phyloP scores from a whole-genome alignment of 2,329 filamentous ascomycete species.

The Xenosphaeropsis pyriputrescens region DNA sequence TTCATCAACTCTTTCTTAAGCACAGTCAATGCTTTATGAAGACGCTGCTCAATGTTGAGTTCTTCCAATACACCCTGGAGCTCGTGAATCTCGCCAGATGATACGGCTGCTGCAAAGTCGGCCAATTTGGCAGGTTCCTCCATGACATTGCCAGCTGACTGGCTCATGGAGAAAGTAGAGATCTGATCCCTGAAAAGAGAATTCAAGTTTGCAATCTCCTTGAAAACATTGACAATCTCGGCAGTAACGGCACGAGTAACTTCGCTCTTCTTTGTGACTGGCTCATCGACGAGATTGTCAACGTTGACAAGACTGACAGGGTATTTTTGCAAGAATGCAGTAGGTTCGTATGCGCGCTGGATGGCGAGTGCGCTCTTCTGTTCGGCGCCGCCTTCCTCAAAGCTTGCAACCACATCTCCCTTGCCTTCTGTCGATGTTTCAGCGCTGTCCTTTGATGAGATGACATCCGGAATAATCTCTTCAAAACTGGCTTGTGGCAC shows the following conservation, averaged over 20 bases:
- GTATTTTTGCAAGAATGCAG: conserved; percentile 81
- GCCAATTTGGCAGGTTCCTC: conserved; percentile 91
- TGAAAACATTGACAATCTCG: conserved; percentile 98
- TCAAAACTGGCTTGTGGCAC: conserved; percentile 24
- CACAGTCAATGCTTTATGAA: conserved; percentile 82
- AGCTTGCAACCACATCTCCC: conserved; percentile 92
- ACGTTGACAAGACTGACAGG: conserved; percentile 91
- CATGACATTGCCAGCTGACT: conserved; percentile 86
- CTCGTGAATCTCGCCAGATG: conserved; percentile 83
- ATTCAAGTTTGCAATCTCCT: conserved; percentile 89
- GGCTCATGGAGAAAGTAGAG: conserved; percentile 90
- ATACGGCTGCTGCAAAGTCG: conserved; percentile 93
- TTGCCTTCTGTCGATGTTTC: conserved; percentile 50
- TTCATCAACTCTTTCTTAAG: conserved; percentile 99
- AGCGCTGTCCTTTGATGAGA: conserved; percentile 40
- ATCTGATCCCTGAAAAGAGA: conserved; percentile 94
- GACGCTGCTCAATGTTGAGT: conserved; percentile 79
- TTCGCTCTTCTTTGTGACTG: conserved; percentile 78
- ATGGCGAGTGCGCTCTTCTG: conserved; percentile 32
- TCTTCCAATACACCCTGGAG: conserved; percentile 82
- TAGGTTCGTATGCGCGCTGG: conserved; percentile 61
- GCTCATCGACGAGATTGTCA: conserved; percentile 80
- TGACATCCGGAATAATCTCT: conserved; percentile 38
- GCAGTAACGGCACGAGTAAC: conserved; percentile 86
- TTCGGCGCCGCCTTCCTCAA: conserved; percentile 69